Evolutionary conservation across 2,329 filamentous ascomycete genomes (phyloP), one percentile per base, ranked within the genome.

Genomic region (Malbranchea zuffiana): DNA sequence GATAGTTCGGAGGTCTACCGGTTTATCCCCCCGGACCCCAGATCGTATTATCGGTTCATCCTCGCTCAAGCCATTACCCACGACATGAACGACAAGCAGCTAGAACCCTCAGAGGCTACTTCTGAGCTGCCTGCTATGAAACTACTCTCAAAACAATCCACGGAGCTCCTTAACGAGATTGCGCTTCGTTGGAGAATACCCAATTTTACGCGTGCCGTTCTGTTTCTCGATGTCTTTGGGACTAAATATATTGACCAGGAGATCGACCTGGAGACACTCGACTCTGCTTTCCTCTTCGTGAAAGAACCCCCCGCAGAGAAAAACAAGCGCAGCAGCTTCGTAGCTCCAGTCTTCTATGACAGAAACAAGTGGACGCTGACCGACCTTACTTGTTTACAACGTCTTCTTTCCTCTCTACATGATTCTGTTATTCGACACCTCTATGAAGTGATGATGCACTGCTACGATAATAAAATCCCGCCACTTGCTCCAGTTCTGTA

Each of bases 161-260:
- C 76, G 32, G 86, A 95, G 39, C 66, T 98, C 30, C 62, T 98
- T 44, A 82, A 80, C 42, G 88, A 96, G 57, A 71, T 95, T 40
- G 83, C 80, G 41, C 66, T 85, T 44, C 77, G 87, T 50, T 98
- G 90, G 90, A 79, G 90, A 33, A 72, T 98, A 44, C 86, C 88
- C 2, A 78, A 80, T 46, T 85, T 79, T 51, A 84, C 85, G 3
- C 75, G 86, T 29, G 69, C 85, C 35, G 76, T 93, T 4, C 62
- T 88, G 4, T 79, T 94, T 50, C 63, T 96, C 23, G 90, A 96
- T 61, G 82, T 92, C 39, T 73, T 85, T 5, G 73, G 80, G 15
- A 80, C 86, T 50, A 90, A 90, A 56, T 96, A 86, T 53, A 65
- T 85, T 30, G 81, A 93, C 47, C 78, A 83, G 46, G 82, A 93